Evolutionary conservation across 2,329 filamentous ascomycete species (phyloP).

Genomic region (Leptographium flavum): DNA sequence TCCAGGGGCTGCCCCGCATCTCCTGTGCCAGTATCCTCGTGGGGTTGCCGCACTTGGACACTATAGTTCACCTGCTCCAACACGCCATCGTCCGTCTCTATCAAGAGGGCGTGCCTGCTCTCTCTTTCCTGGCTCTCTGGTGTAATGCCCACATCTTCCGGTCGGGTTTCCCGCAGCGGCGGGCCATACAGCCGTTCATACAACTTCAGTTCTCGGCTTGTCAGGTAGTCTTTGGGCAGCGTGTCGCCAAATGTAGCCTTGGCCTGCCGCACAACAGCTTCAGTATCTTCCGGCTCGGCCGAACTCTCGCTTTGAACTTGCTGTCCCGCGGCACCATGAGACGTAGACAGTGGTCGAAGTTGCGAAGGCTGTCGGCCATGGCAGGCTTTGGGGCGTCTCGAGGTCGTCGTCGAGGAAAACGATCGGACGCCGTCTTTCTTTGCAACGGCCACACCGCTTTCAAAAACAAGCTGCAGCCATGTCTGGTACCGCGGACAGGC

Average conservation of each 20-base stretch:
- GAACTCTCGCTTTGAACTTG: background rate
- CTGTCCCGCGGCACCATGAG: background rate
- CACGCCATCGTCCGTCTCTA: constrained; percentile 38
- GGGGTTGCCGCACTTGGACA: constrained; percentile 9
- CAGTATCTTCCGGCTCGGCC: constrained; percentile 26
- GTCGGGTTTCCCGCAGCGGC: constrained; percentile 46
- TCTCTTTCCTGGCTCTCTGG: background rate
- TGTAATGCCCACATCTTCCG: constrained; percentile 43
- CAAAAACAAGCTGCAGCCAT: constrained; percentile 11
- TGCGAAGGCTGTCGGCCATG: background rate
- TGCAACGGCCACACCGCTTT: background rate
- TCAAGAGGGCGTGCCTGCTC: constrained; percentile 31
- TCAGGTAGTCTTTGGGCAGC: constrained; percentile 58
- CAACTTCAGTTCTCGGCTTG: constrained; percentile 53
- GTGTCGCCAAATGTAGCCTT: constrained; percentile 64
- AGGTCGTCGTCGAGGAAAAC: background rate
- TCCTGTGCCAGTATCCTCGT: background rate
- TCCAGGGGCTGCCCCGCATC: constrained; percentile 14
- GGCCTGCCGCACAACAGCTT: constrained; percentile 53
- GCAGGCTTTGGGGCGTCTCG: background rate
- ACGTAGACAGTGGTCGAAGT: constrained; percentile 4
- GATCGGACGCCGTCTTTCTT: background rate
- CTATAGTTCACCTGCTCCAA: constrained; percentile 47
- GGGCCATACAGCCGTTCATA: constrained; percentile 74
- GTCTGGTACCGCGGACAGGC: constrained; percentile 11